Conservation (phyloP, 83 land plant species). For the Picea abies region DNA sequence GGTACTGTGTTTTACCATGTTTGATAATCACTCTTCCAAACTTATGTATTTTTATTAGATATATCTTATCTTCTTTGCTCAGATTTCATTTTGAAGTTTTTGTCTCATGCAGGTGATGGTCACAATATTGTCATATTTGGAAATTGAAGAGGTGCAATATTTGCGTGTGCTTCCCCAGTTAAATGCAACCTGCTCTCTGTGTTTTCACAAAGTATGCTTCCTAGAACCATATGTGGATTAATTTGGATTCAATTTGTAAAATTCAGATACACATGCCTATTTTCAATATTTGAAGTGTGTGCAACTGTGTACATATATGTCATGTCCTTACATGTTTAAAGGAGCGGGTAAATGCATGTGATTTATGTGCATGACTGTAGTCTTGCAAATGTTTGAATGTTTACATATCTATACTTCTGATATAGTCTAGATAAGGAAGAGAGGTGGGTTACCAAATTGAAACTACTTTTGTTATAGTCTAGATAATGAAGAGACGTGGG, state of each 20-base stretch:
- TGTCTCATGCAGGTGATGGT: slow-evolving; percentile 72
- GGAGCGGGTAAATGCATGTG: background rate
- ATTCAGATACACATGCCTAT: background rate
- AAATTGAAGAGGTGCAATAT: slow-evolving; percentile 84
- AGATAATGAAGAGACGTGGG: no score
- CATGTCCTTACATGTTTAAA: no score
- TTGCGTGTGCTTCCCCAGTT: slow-evolving; percentile 68
- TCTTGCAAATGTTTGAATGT: background rate
- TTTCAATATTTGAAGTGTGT: background rate
- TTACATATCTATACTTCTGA: background rate
- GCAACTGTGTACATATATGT: background rate
- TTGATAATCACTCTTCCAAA: background rate
- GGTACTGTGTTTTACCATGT: no score
- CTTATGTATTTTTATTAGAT: background rate
- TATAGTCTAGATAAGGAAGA: background rate
- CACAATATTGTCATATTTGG: slow-evolving; percentile 83
- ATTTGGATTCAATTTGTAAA: background rate
- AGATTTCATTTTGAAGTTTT: background rate
- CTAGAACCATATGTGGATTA: background rate
- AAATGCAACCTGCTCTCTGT: slow-evolving; percentile 74
- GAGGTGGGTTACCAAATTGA: no score
- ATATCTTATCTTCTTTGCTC: no score
- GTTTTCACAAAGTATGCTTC: slow-evolving; percentile 79
- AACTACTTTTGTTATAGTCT: no score
- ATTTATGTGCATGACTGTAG: background rate